Evolutionary conservation across 257 asterid genomes (phyloP).

Genomic region (Cynanchum wilfordii): DNA sequence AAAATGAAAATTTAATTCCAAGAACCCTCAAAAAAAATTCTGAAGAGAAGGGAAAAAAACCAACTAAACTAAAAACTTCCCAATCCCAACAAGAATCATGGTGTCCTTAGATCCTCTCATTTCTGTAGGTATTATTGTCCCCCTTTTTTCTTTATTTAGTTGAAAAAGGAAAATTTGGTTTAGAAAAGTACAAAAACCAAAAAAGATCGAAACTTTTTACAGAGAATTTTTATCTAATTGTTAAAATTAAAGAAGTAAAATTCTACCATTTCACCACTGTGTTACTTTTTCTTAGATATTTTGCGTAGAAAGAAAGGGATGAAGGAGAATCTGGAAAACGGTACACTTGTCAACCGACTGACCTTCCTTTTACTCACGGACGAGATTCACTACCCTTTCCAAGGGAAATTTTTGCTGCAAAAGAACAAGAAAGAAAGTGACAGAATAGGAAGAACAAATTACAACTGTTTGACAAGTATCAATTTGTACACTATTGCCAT

Average conservation of each 20-base stretch:
- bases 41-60: neutral
- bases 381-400: neutral
- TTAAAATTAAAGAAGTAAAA: too few relatives aligned
- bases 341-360: neutral
- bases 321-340: neutral
- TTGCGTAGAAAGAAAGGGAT: neutral
- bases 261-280: neutral
- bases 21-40: neutral
- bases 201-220: too few relatives aligned
- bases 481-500: too few relatives aligned
- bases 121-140: neutral
- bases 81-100: slow-evolving; percentile 11
- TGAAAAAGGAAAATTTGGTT: neutral
- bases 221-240: neutral
- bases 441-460: neutral
- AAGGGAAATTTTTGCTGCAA: neutral
- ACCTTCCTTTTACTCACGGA: neutral
- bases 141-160: neutral
- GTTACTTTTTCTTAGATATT: neutral
- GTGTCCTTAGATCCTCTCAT: slow-evolving; percentile 5
- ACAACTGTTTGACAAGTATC: too few relatives aligned
- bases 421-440: neutral
- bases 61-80: slow-evolving; percentile 13
- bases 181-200: neutral
- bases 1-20: too few relatives aligned